A percentile compares a stretch with the other conserved stretches of the same genome.
Conservation (phyloP, 202 grass and related monocot genomes). For the Sporobolus alterniflorus region DNA sequence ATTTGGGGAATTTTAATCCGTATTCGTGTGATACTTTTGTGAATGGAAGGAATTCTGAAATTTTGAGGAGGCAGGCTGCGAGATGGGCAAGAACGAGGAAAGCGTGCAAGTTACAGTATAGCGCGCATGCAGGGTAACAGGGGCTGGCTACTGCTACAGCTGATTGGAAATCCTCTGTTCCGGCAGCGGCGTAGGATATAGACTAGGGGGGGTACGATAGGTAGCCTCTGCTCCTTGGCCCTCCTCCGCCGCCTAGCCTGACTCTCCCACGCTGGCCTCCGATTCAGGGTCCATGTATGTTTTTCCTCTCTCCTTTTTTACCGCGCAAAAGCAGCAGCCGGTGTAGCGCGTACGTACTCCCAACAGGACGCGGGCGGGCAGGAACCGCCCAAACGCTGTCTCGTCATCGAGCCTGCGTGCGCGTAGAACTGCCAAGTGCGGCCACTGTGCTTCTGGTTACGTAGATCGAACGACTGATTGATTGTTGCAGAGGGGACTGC, state of each 20-base stretch:
- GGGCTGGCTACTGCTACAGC: constrained; percentile 1
- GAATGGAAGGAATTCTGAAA: not conserved
- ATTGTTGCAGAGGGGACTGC: not conserved
- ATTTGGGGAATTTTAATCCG: not conserved
- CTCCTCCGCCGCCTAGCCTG: too few relatives aligned
- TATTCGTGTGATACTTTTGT: too few relatives aligned
- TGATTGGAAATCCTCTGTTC: constrained; percentile 50
- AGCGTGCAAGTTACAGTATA: constrained; percentile 33
- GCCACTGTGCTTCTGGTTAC: not conserved
- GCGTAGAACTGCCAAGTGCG: not conserved
- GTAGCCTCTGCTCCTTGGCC: not conserved
- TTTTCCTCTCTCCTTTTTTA: not conserved
- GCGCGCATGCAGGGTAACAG: constrained; percentile 5
- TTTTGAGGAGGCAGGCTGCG: not conserved
- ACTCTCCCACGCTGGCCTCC: not conserved
- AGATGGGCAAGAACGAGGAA: not conserved
- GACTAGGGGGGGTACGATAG: not conserved
- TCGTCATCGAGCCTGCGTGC: not conserved
- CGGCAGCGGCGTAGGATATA: not conserved
- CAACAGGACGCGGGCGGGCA: too few relatives aligned
- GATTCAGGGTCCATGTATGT: not conserved
- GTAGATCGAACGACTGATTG: constrained; percentile 7
- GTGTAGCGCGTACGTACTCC: too few relatives aligned
- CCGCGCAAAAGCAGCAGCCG: not conserved
- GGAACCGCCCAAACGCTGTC: not conserved